These are phyloP conservation scores for Pisolithus marmoratus DNA, from an alignment of 768 basidiomycete genomes.

Conservation along the genomic window DNA sequence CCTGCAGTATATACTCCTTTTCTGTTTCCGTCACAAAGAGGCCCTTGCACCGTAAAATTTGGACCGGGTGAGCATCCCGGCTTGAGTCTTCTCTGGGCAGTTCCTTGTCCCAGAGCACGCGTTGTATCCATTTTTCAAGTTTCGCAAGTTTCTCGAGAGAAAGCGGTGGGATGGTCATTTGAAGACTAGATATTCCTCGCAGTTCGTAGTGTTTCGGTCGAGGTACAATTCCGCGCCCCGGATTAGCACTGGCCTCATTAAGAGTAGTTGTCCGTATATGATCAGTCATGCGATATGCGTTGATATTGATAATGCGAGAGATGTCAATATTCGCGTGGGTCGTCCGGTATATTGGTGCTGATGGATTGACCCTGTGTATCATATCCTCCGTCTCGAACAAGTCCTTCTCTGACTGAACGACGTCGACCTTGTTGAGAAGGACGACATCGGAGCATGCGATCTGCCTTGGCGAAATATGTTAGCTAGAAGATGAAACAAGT, in stretches of 20 bases:
- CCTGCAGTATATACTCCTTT: conserved; percentile 74
- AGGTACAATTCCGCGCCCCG: conserved; percentile 30
- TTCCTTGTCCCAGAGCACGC: conserved; percentile 73
- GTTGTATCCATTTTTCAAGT: conserved; percentile 78
- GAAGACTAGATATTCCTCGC: conserved; percentile 79
- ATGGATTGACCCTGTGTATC: conserved; percentile 76
- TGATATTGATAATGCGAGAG: conserved; percentile 67
- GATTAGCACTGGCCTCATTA: conserved; percentile 27
- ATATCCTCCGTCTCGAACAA: conserved; percentile 48
- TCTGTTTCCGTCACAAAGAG: conserved; percentile 54
- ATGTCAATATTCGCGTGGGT: conserved; percentile 70
- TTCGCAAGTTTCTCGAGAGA: conserved; percentile 38
- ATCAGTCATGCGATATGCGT: conserved; percentile 61
- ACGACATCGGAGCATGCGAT: conserved; percentile 90
- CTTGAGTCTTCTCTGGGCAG: conserved; percentile 32
- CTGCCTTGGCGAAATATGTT: conserved; percentile 53
- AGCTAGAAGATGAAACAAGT: not conserved
- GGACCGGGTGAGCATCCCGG: conserved; percentile 27
- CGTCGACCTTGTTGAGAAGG: conserved; percentile 86
- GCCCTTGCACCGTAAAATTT: conserved; percentile 86
- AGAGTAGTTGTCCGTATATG: conserved; percentile 19
- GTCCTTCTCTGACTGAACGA: conserved; percentile 42
- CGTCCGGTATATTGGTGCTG: conserved; percentile 69
- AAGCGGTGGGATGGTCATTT: conserved; percentile 62
- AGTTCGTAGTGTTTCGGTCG: conserved; percentile 54